Evolutionary conservation across 1,139 yeast genomes (phyloP), one percentile per base, ranked within the genome.

Genomic region (Insectozyma bohioensis): DNA sequence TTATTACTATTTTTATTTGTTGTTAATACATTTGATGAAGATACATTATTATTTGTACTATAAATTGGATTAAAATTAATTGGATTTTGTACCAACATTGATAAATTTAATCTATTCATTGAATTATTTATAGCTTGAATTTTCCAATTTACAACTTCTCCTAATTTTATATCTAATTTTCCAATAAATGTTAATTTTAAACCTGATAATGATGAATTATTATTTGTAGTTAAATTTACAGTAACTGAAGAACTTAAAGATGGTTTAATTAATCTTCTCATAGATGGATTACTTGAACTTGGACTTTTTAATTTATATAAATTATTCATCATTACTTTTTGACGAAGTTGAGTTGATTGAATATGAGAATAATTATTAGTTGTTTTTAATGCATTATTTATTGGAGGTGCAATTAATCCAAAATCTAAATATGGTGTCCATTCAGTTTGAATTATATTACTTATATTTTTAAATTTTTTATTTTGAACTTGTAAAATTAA

Each of bases 391-490:
- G 69, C 58, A 41, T 59, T 63, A 36, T 63, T 67, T 16, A 67
- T 67, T 3, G 75, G 72, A 1, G 76, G 68, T 1, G 77, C 74
- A 27, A 62, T 51, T 4, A 66, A 55, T 34, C 69, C 72, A 45
- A 80, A 78, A 43, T 80, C 87, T 22, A 81, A 61, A 29, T 63
- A 63, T 1, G 90, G 84, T 3, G 74, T 61, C 81, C 88, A 79
- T 31, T 63, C 62, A 0, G 86, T 80, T 9, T 60, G 54, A n/a
- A 81, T 68, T 6, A 48, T 38, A 37, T 52, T 54, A 34, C 67
- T 61, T 12, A 55, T 34, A 12, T 45, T 42, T 6, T 34, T 37
- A 28, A 28, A 49, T 5, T 37, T 38, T 4, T 36, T 30, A 4
- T 27, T 47, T 35, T 51, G 66, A 39, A 50, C 58, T 40, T 44